These are phyloP conservation scores for Pharnaceum exiguum DNA, from an alignment of 148 eudicot genomes.

Conservation along the genomic window DNA sequence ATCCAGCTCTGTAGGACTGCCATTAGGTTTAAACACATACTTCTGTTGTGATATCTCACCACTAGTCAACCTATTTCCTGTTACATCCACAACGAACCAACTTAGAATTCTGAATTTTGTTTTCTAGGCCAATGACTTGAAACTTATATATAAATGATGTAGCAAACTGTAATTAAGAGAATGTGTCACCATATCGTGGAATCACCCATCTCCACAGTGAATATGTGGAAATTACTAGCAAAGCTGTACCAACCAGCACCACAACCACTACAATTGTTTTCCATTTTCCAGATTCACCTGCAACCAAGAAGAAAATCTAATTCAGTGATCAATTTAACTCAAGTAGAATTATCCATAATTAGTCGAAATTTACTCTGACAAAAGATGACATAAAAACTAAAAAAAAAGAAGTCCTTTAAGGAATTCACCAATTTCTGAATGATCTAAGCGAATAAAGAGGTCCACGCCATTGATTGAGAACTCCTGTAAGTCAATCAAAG, in stretches of 20 bases:
- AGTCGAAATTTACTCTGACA: neutral
- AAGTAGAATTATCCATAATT: neutral
- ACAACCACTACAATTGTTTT: neutral
- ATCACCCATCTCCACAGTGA: neutral
- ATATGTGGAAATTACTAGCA: neutral
- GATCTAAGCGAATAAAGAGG: conserved; percentile 33
- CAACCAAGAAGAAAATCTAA: neutral
- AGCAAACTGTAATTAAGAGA: neutral
- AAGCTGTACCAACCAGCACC: conserved; percentile 7
- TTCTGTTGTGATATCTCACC: neutral
- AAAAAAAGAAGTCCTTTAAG: neutral
- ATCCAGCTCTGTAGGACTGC: no score
- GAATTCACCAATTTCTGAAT: conserved; percentile 28
- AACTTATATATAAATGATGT: neutral
- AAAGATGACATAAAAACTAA: neutral
- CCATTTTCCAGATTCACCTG: conserved; percentile 12
- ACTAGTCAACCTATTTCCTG: neutral
- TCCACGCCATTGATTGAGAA: conserved; percentile 21
- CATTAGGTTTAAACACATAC: neutral
- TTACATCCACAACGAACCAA: neutral
- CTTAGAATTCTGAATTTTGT: no score
- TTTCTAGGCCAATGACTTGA: neutral
- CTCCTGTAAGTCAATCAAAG: conserved; percentile 33
- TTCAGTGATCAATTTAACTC: no score
- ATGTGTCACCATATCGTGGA: conserved; percentile 15